A percentile compares a stretch with the other conserved stretches of the same genome.
These are phyloP conservation scores for Buxus sempervirens DNA, from an alignment of 164 flowering plant species.

Conservation along the genomic window DNA sequence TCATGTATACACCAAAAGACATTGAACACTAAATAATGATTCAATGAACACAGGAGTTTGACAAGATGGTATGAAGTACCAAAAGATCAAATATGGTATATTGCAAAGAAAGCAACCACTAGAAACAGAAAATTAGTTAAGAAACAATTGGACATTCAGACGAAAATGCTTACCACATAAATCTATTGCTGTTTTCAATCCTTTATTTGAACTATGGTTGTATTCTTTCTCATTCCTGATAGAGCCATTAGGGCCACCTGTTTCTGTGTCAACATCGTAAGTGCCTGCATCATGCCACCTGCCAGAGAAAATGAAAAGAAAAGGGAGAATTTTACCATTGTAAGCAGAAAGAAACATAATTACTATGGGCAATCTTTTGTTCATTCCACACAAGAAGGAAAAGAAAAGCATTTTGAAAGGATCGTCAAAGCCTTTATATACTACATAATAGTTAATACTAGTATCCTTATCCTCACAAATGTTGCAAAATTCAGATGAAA, in stretches of 20 bases:
- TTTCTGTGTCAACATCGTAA: conserved; percentile 70
- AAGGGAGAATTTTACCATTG: background rate
- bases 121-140: too few species aligned
- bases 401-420: too few species aligned
- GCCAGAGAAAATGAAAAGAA: conserved; percentile 10
- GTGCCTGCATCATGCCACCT: conserved; percentile 99
- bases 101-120: too few species aligned
- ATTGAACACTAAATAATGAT: too few species aligned
- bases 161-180: conserved; percentile 52
- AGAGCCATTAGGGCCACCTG: conserved; percentile 95
- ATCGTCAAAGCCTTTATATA: too few species aligned
- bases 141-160: background rate
- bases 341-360: background rate
- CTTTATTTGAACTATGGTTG: conserved; percentile 70
- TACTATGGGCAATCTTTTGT: too few species aligned
- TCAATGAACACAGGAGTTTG: background rate
- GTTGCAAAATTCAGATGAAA: too few species aligned
- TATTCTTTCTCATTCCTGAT: conserved; percentile 79
- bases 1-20: too few species aligned
- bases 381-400: too few species aligned
- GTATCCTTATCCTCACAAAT: too few species aligned
- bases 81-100: background rate
- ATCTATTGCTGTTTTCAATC: conserved; percentile 75
- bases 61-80: background rate
- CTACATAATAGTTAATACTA: too few species aligned